Percentiles rank a stretch among this genome's conserved stretches.
Evolutionary conservation across 768 basidiomycete genomes (phyloP).

Genomic region (Lyophyllum atratum): DNA sequence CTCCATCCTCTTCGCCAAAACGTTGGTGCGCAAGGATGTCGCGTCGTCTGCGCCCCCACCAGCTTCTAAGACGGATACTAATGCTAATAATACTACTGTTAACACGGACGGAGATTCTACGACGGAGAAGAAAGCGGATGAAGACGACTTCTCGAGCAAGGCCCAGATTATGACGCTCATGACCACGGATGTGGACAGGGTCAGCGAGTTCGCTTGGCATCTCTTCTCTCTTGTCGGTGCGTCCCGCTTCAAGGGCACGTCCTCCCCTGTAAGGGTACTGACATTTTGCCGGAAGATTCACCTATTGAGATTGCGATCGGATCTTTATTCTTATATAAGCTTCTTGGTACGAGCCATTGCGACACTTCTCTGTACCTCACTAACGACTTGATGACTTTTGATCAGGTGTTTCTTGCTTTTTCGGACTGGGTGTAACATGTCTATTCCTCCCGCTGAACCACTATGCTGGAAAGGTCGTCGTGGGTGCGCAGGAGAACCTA

Average conservation of each 20-base stretch:
- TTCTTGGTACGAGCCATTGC: slow-evolving; percentile 56
- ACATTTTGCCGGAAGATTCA: slow-evolving; percentile 49
- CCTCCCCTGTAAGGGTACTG: not conserved
- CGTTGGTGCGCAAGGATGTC: slow-evolving; percentile 81
- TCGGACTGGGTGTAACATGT: slow-evolving; percentile 76
- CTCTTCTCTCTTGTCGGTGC: slow-evolving; percentile 72
- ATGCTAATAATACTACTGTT: slow-evolving; percentile 10
- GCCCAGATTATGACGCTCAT: slow-evolving; percentile 92
- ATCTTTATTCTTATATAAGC: slow-evolving; percentile 70
- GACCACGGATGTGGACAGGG: slow-evolving; percentile 92
- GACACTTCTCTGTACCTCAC: not conserved
- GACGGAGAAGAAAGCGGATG: slow-evolving; percentile 38
- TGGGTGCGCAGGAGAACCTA: slow-evolving; percentile 76
- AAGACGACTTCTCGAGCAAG: slow-evolving; percentile 66
- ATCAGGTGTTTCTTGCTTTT: slow-evolving; percentile 66
- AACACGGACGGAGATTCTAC: not conserved
- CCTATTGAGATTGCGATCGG: slow-evolving; percentile 81
- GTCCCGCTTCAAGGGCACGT: not conserved
- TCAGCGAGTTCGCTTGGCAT: slow-evolving; percentile 84
- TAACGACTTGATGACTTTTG: not conserved
- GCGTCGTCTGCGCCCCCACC: slow-evolving; percentile 57
- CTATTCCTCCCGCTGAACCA: slow-evolving; percentile 80
- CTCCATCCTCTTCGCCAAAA: slow-evolving; percentile 84
- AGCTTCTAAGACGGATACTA: slow-evolving; percentile 19
- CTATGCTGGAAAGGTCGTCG: slow-evolving; percentile 77